Evolutionary conservation across 768 basidiomycete species (phyloP).

Genomic region (Suillus fuscotomentosus): DNA sequence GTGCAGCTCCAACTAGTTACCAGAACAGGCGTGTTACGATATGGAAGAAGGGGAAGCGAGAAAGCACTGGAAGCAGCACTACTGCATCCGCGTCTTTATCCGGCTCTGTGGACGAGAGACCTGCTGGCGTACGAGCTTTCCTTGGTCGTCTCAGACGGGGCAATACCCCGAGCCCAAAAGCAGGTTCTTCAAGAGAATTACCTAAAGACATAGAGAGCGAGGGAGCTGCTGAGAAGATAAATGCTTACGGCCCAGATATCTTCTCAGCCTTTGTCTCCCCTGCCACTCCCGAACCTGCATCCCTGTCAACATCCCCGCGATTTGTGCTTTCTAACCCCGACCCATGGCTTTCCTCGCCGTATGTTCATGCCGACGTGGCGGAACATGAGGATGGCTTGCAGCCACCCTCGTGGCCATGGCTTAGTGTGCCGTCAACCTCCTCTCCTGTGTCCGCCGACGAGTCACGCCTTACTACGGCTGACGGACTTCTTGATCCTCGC

Average conservation of each 20-base stretch:
- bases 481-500: conserved; percentile 31
- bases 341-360: conserved; percentile 20
- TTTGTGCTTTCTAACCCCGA: conserved; percentile 34
- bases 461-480: conserved; percentile 13
- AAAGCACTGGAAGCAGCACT: conserved; percentile 14
- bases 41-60: conserved; percentile 14
- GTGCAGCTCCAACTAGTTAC: neutral
- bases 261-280: neutral
- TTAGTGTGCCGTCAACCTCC: neutral
- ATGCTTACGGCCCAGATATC: neutral
- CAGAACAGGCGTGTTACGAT: conserved; percentile 12
- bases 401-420: conserved; percentile 5
- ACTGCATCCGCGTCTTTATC: conserved; percentile 11
- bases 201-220: conserved; percentile 18
- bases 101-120: conserved; percentile 24
- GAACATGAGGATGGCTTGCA: neutral
- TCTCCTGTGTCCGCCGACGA: conserved; percentile 29
- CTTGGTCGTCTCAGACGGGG: conserved; percentile 26
- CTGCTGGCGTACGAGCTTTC: conserved; percentile 26
- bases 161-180: conserved; percentile 27
- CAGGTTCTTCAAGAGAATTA: conserved; percentile 19
- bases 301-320: conserved; percentile 17
- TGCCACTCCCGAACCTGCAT: conserved; percentile 13
- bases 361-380: conserved; percentile 6
- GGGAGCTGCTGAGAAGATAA: conserved; percentile 4